phyloP scores from a whole-genome alignment of 352 stramenopile genomes.

The Pythium guiyangense region DNA sequence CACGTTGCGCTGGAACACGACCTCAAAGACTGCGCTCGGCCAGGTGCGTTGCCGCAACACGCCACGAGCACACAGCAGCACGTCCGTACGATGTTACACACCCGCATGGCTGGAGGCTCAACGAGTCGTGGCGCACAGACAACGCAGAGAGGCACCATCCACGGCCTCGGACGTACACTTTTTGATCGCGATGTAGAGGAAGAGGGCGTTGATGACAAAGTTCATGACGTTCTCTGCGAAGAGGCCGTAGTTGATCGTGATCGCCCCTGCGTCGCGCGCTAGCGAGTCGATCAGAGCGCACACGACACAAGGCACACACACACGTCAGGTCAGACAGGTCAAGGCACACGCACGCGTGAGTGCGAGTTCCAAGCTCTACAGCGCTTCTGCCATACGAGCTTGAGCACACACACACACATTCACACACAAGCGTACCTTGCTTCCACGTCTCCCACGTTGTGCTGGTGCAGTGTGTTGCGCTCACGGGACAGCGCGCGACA shows the following conservation, averaged over 20 bases:
- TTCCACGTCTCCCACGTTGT: slow-evolving; percentile 61
- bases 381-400: background rate
- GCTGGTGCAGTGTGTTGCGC: slow-evolving; percentile 26
- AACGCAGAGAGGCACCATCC: background rate
- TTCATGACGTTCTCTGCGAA: slow-evolving; percentile 72
- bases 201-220: slow-evolving; percentile 68
- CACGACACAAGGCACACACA: too few relatives aligned
- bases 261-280: slow-evolving; percentile 50
- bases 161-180: slow-evolving; percentile 29
- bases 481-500: slow-evolving; percentile 43
- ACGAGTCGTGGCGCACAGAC: background rate
- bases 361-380: background rate
- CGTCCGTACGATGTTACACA: too few relatives aligned
- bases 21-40: slow-evolving; percentile 28
- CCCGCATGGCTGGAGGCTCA: too few relatives aligned
- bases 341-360: background rate
- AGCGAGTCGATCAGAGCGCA: background rate
- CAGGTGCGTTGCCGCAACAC: background rate
- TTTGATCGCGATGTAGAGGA: slow-evolving; percentile 69
- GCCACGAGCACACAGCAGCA: background rate
- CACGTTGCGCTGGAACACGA: slow-evolving; percentile 61
- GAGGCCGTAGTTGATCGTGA: slow-evolving; percentile 68
- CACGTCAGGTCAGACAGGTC: too few relatives aligned
- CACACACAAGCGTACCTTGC: too few relatives aligned
- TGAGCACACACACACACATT: background rate